A percentile compares a stretch with the other conserved stretches of the same genome.
Conservation (phyloP, 2,329 filamentous ascomycete species). For the Penicillium thymicola region DNA sequence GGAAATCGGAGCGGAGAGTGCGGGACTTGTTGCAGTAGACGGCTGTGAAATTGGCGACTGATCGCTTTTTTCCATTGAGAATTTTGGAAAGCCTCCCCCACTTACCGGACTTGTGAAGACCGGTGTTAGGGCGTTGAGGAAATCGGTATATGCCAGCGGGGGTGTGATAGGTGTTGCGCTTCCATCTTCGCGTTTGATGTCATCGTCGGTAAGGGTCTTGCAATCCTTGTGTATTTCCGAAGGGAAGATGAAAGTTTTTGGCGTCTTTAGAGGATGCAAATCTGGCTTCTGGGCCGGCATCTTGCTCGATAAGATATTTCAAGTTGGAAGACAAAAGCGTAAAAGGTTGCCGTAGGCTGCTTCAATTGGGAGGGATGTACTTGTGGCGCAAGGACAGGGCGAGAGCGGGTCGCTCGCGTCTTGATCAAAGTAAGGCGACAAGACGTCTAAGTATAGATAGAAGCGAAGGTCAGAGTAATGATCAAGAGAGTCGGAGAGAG, state of each 20-base stretch:
- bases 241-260: slow-evolving; percentile 46
- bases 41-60: slow-evolving; percentile 24
- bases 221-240: slow-evolving; percentile 60
- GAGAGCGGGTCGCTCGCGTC: neutral
- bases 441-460: neutral
- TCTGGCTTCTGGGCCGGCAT: slow-evolving; percentile 37
- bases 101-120: slow-evolving; percentile 67
- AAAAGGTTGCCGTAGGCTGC: neutral
- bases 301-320: neutral
- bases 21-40: neutral
- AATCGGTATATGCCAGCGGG: slow-evolving; percentile 85
- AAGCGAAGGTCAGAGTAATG: neutral
- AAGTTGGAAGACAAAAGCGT: slow-evolving; percentile 1
- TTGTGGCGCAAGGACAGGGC: neutral
- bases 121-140: slow-evolving; percentile 75
- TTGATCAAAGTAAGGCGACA: neutral
- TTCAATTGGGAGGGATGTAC: neutral
- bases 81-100: slow-evolving; percentile 45
- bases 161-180: slow-evolving; percentile 85
- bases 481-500: neutral
- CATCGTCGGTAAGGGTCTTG: slow-evolving; percentile 51
- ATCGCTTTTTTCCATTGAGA: neutral
- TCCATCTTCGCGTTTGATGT: slow-evolving; percentile 67
- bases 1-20: neutral
- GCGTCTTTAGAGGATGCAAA: slow-evolving; percentile 44